Conservation (phyloP, 768 basidiomycete species). For the Tulasnella sp. region DNA sequence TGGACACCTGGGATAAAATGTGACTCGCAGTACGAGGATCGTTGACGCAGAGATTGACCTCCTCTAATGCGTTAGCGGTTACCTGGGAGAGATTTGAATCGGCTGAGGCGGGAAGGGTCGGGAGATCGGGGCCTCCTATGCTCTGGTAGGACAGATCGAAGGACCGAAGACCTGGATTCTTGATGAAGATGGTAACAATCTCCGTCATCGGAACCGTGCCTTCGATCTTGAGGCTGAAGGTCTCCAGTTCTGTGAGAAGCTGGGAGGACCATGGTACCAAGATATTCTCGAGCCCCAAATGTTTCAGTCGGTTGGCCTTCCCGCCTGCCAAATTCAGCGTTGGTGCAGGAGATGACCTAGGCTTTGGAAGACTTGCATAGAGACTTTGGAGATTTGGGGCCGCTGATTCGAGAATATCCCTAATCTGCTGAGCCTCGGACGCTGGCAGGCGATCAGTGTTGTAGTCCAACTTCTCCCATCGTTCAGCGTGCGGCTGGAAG, state of each 20-base stretch:
- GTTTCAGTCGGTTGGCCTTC: not conserved
- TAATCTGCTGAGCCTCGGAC: not conserved
- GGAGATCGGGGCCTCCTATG: not conserved
- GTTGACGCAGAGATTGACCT: not conserved
- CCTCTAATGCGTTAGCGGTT: not conserved
- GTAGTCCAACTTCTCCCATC: not conserved
- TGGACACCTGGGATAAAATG: conserved; percentile 28
- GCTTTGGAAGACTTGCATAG: not conserved
- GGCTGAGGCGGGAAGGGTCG: not conserved
- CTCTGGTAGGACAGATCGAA: not conserved
- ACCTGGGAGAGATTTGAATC: not conserved
- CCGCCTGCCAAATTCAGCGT: not conserved
- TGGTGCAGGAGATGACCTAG: not conserved
- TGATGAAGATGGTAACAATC: not conserved
- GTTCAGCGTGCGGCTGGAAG: not conserved
- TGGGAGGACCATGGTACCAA: not conserved
- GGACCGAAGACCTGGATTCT: not conserved
- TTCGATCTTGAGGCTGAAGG: not conserved
- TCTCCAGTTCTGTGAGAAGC: not conserved
- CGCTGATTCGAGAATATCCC: not conserved
- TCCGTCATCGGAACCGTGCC: not conserved
- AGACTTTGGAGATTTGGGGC: not conserved
- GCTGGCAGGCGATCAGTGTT: not conserved
- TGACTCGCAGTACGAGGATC: not conserved
- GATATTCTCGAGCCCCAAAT: not conserved